Base-by-base conservation (phyloP, 75 land plant species). In the Chamaecyparis obtusa region DNA sequence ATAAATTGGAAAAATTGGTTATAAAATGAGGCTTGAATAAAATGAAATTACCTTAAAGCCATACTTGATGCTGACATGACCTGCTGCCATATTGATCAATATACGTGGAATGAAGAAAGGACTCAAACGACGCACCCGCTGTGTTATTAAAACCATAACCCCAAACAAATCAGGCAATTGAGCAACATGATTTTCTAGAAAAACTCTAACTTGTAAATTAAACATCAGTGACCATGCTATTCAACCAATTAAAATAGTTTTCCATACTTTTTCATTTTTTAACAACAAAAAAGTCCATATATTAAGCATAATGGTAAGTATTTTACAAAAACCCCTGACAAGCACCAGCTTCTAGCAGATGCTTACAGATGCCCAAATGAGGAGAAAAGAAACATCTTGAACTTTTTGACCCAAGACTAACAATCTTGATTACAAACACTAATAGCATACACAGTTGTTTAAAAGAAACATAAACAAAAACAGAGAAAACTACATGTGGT, bases 31-130 rank as follows among this genome's bases (percentile, higher is more conserved):
- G 17, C 24, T n/a, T 27, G 30, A 27, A 49, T 37, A 51, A 37
- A 71, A 83, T 1, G 15, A 78, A 86, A 85, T 10, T 41, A 97
- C 99, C 99, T 95, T 91, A 82, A 98, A 95, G 48, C 99, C 97
- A 93, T 98, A 95, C 86, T 92, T 95, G 91, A 98, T 98, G 94
- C 99, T 98, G 83, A 97, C 95, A 89, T 98, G 97, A 44, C 99
- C 99, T 84, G 99, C 92, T 84, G 99, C 97, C 99, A 98, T 98
- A 91, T 98, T 98, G 76, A 98, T 98, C 83, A 98, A 85, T 86
- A 98, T 98, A 36, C 99, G 87, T 51, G 99, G 99, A 80, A 97
- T 90, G 88, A 98, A 98, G 89, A 93, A 98, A 55, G 99, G 99
- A 87, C 99, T 98, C 17, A 98, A 91, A 27, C 99, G 95, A 49